phyloP scores from a whole-genome alignment of 306 rosid species.

The Clitoria ternatea region DNA sequence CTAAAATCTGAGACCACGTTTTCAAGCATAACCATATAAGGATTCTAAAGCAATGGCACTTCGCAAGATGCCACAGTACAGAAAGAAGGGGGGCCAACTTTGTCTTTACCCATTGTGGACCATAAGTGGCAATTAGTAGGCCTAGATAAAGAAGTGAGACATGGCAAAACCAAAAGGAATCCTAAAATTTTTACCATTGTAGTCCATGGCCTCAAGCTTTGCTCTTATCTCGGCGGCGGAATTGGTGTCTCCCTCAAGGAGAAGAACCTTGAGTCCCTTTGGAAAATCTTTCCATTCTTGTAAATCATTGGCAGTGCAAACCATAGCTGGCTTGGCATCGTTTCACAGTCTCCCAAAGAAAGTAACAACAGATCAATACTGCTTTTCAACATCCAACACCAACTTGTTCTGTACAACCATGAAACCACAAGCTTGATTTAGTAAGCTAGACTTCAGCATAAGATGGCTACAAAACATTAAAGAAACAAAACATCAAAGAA shows the following conservation, averaged over 20 bases:
- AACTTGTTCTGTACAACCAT: slow-evolving; percentile 40
- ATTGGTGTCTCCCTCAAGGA: slow-evolving; percentile 67
- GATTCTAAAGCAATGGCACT: slow-evolving; percentile 19
- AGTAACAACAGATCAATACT: slow-evolving; percentile 31
- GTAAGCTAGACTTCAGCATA: neutral
- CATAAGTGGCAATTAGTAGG: slow-evolving; percentile 19
- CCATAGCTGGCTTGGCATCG: slow-evolving; percentile 99
- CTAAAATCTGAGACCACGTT: slow-evolving; percentile 30
- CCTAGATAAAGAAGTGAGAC: slow-evolving; percentile 19
- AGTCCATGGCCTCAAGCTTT: slow-evolving; percentile 89
- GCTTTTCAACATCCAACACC: slow-evolving; percentile 32
- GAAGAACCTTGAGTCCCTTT: slow-evolving; percentile 82
- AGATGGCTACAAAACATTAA: neutral
- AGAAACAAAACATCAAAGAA: neutral
- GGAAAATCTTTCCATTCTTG: slow-evolving; percentile 91
- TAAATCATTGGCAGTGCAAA: slow-evolving; percentile 85
- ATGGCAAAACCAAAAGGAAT: neutral
- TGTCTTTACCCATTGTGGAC: neutral
- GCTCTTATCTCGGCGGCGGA: slow-evolving; percentile 67
- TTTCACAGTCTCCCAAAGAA: slow-evolving; percentile 50
- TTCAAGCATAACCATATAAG: slow-evolving; percentile 3
- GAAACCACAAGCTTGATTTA: slow-evolving; percentile 29
- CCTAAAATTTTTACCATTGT: slow-evolving; percentile 50
- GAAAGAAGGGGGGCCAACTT: slow-evolving; percentile 30
- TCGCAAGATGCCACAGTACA: slow-evolving; percentile 26